A percentile compares a stretch with the other conserved stretches of the same genome.
Evolutionary conservation across 1,284 basidiomycete species (phyloP).

Genomic region (Moesziomyces parantarcticus): DNA sequence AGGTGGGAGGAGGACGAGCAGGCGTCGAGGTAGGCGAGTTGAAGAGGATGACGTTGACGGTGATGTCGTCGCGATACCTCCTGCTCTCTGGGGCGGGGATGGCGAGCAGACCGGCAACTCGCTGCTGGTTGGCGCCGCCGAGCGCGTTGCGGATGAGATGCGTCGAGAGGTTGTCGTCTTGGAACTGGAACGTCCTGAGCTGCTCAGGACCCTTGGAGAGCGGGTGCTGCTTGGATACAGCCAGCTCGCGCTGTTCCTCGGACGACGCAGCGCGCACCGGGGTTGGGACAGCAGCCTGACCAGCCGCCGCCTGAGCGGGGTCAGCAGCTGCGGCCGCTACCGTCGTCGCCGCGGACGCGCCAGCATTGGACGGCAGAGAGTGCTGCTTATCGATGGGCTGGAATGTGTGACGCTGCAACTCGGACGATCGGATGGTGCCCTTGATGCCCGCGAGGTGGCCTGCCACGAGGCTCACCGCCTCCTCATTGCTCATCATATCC

Average conservation of each 20-base stretch:
- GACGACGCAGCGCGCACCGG: constrained; percentile 24
- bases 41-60: constrained; percentile 58
- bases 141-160: constrained; percentile 95
- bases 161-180: constrained; percentile 84
- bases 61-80: constrained; percentile 64
- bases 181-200: constrained; percentile 58
- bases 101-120: constrained; percentile 80
- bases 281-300: neutral
- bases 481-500: constrained; percentile 94
- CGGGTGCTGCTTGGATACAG: constrained; percentile 58
- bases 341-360: neutral
- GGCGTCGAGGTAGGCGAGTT: constrained; percentile 36
- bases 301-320: constrained; percentile 72
- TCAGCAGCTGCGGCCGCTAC: neutral
- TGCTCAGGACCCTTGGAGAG: constrained; percentile 55
- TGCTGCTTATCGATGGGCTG: constrained; percentile 47
- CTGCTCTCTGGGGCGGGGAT: constrained; percentile 82
- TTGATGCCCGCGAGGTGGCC: constrained; percentile 64
- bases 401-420: constrained; percentile 57
- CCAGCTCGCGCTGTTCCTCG: constrained; percentile 38
- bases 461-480: constrained; percentile 81
- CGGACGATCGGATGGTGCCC: constrained; percentile 55
- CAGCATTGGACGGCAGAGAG: constrained; percentile 15
- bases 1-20: constrained; percentile 13
- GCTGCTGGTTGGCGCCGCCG: constrained; percentile 81